phyloP scores from a whole-genome alignment of 148 eudicot species.

The Rheum nobile region DNA sequence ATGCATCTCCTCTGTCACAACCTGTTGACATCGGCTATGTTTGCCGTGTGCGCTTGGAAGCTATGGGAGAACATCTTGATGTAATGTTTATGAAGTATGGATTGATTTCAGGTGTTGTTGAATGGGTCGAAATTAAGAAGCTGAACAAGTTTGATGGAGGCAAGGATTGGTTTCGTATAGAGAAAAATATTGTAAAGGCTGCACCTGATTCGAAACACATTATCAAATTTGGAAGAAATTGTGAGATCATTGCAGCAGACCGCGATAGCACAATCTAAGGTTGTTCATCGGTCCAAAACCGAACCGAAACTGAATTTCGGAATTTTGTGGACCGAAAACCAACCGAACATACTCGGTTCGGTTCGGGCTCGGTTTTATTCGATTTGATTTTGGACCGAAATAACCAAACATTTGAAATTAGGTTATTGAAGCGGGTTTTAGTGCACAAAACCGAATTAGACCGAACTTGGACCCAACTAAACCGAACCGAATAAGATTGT shows the following conservation, averaged over 20 bases:
- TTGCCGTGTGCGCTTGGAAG: background rate
- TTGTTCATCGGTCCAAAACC: no score
- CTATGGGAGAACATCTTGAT: conserved; percentile 5
- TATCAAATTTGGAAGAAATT: conserved; percentile 6
- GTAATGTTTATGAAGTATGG: background rate
- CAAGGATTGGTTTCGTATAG: conserved; percentile 1
- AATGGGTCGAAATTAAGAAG: conserved; percentile 11
- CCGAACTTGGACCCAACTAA: no score
- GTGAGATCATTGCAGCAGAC: conserved; percentile 14
- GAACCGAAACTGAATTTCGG: no score
- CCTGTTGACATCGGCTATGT: background rate
- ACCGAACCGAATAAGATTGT: no score
- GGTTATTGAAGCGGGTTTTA: no score
- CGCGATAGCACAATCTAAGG: background rate
- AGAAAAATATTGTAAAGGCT: background rate
- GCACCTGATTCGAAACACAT: background rate
- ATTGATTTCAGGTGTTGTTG: background rate
- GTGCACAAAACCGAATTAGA: no score
- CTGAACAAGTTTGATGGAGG: conserved; percentile 13
- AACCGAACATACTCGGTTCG: no score
- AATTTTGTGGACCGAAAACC: no score
- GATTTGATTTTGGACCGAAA: no score
- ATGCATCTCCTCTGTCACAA: background rate
- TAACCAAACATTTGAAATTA: no score
- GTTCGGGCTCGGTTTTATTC: no score